Percentiles rank a stretch among this genome's conserved stretches.
phyloP scores from a whole-genome alignment of 2,329 filamentous ascomycete genomes.

The Colletotrichum australisinense region DNA sequence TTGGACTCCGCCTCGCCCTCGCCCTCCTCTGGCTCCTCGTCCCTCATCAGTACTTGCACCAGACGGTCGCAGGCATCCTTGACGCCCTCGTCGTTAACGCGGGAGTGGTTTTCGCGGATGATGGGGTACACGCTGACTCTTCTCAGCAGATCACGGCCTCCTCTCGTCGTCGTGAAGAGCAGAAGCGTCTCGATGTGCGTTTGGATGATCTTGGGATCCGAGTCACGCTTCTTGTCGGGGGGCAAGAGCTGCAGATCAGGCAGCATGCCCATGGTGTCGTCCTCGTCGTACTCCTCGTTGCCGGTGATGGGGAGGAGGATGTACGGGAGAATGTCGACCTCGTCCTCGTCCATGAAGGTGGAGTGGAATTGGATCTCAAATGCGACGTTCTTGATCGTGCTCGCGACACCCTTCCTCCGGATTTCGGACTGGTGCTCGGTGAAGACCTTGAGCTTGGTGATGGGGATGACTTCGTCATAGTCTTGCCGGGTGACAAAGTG shows the following conservation, averaged over 20 bases:
- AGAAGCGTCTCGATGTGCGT: constrained; percentile 92
- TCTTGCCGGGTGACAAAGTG: constrained; percentile 80
- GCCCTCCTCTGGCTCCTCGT: constrained; percentile 71
- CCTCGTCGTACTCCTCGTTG: constrained; percentile 86
- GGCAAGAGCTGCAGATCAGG: constrained; percentile 90
- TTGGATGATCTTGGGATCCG: constrained; percentile 79
- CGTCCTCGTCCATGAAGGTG: constrained; percentile 75
- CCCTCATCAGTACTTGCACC: constrained; percentile 88
- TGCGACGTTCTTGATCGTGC: constrained; percentile 92
- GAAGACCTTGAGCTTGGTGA: constrained; percentile 94
- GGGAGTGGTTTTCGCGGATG: constrained; percentile 84
- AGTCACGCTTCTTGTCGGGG: constrained; percentile 88
- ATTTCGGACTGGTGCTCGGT: constrained; percentile 89
- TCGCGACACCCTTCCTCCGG: constrained; percentile 92
- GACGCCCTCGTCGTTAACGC: constrained; percentile 82
- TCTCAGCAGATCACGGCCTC: constrained; percentile 80
- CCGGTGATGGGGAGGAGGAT: constrained; percentile 89
- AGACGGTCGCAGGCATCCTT: constrained; percentile 87
- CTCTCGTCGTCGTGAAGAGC: constrained; percentile 81
- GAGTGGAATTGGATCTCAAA: constrained; percentile 84
- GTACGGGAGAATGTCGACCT: constrained; percentile 87
- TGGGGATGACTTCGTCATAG: constrained; percentile 86
- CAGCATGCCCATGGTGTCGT: constrained; percentile 88
- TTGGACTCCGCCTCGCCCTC: constrained; percentile 48
- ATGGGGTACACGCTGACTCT: constrained; percentile 88